A percentile compares a stretch with the other conserved stretches of the same genome.
Evolutionary conservation across 2,329 filamentous ascomycete genomes (phyloP).

Genomic region (Boeremia lycopersici): DNA sequence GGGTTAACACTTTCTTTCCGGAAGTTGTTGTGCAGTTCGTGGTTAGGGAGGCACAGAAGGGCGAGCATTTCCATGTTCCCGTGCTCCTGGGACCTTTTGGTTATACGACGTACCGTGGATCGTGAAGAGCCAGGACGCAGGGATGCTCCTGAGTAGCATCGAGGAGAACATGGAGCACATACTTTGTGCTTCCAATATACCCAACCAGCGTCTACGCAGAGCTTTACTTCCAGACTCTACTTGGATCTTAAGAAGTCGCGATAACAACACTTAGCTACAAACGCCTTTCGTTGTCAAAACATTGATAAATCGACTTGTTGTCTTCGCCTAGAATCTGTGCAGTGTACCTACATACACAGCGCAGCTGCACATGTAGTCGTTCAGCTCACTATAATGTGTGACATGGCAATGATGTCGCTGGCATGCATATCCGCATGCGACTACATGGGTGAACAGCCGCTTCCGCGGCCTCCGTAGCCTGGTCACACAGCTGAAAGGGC

Average conservation of each 20-base stretch:
- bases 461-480: too few species aligned
- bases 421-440: neutral
- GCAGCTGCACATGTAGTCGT: neutral
- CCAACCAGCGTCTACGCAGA: too few species aligned
- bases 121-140: slow-evolving; percentile 13
- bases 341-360: neutral
- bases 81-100: slow-evolving; percentile 77
- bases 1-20: slow-evolving; percentile 61
- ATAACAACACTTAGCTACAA: too few species aligned
- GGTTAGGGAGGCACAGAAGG: slow-evolving; percentile 52
- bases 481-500: too few species aligned
- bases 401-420: neutral
- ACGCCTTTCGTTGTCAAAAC: too few species aligned
- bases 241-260: too few species aligned
- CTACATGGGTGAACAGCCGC: too few species aligned
- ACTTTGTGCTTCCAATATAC: too few species aligned
- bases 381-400: neutral
- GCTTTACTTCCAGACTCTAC: too few species aligned
- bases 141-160: neutral
- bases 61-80: slow-evolving; percentile 79
- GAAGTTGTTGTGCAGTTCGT: slow-evolving; percentile 62
- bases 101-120: slow-evolving; percentile 80
- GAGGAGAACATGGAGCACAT: too few species aligned
- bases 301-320: neutral
- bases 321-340: neutral